Evolutionary conservation across 805 yeast genomes (phyloP).

Genomic region (Pichia nakasei): DNA sequence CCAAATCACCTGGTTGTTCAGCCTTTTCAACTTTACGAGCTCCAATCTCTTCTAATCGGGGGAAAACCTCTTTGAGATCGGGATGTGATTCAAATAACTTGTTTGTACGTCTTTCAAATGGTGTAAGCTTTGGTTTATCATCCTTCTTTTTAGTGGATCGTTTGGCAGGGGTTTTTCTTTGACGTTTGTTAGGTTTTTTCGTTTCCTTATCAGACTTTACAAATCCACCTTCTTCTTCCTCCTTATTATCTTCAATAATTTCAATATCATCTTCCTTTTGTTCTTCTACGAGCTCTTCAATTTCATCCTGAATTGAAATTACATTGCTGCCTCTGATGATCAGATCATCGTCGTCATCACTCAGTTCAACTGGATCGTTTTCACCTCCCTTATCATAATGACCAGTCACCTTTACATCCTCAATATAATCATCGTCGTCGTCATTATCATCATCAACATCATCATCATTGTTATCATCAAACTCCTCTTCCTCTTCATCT

Average conservation of each 20-base stretch:
- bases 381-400: constrained; percentile 29
- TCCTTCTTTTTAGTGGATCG: constrained; percentile 17
- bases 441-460: constrained; percentile 10
- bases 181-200: background rate
- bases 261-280: constrained; percentile 8
- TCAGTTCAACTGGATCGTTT: constrained; percentile 30
- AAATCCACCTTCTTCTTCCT: constrained; percentile 32
- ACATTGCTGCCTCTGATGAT: background rate
- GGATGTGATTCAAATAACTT: constrained; percentile 73
- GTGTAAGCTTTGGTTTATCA: constrained; percentile 49
- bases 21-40: constrained; percentile 46
- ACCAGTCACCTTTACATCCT: constrained; percentile 29
- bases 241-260: constrained; percentile 27
- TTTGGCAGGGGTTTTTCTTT: constrained; percentile 2
- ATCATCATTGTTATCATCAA: constrained; percentile 6
- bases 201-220: background rate
- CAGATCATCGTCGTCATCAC: constrained; percentile 7
- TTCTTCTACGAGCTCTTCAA: background rate
- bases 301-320: background rate
- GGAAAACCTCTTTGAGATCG: constrained; percentile 62
- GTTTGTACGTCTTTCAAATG: constrained; percentile 60
- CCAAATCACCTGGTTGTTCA: constrained; percentile 72
- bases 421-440: constrained; percentile 34
- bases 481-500: background rate
- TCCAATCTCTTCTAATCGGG: constrained; percentile 43